Conservation (phyloP, 108 stramenopile genomes). For the Discostella pseudostelligera region DNA sequence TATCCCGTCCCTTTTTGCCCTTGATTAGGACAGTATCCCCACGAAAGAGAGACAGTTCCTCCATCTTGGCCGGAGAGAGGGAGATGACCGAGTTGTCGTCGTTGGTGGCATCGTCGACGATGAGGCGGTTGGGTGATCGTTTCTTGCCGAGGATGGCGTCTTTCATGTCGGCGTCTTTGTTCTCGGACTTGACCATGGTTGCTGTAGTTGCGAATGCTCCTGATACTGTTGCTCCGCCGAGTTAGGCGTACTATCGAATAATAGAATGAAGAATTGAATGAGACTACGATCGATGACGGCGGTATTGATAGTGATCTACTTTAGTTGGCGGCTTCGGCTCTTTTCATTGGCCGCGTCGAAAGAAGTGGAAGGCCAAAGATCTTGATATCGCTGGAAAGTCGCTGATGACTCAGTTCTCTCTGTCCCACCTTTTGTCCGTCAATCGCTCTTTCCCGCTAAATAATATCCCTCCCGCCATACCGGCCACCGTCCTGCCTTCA, state of each 20-base stretch:
- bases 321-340: no score
- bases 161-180: conserved; percentile 87
- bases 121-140: conserved; percentile 96
- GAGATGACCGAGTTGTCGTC: conserved; percentile 98
- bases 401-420: no score
- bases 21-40: conserved; percentile 99
- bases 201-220: background rate
- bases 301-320: background rate
- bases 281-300: background rate
- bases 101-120: conserved; percentile 99
- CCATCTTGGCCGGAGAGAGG: conserved; percentile 94
- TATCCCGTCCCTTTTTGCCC: conserved; percentile 98
- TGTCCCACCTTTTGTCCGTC: no score
- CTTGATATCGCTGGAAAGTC: background rate
- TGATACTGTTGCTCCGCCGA: no score
- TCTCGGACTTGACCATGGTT: conserved; percentile 29
- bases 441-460: no score
- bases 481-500: no score
- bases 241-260: no score
- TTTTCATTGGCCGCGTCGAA: no score
- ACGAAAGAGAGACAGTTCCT: conserved; percentile 97
- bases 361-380: conserved; percentile 1
- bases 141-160: conserved; percentile 93
- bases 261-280: no score
- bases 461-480: no score